These are phyloP conservation scores for Chrysanthemum seticuspe DNA, from an alignment of 129 eudicot species.

Conservation along the genomic window DNA sequence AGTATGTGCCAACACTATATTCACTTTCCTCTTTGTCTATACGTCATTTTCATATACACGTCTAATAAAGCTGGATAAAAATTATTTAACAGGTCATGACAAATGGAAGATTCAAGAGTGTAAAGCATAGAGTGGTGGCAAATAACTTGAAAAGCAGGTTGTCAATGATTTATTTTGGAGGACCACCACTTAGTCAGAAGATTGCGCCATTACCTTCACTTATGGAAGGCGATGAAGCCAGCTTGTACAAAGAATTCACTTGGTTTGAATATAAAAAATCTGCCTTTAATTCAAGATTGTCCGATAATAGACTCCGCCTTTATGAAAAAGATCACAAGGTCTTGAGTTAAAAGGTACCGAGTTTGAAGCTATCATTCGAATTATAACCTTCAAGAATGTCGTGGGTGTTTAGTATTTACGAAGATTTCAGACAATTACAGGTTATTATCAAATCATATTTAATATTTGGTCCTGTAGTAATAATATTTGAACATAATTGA, in stretches of 20 bases:
- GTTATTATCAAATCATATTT: too few relatives aligned
- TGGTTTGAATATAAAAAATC: conserved; percentile 85
- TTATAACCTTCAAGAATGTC: not conserved
- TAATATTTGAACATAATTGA: too few relatives aligned
- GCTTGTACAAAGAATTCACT: conserved; percentile 88
- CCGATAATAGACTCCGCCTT: conserved; percentile 57
- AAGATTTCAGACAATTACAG: too few relatives aligned
- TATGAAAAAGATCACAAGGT: conserved; percentile 44
- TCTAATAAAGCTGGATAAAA: not conserved
- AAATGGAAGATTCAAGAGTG: conserved; percentile 83
- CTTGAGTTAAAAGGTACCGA: conserved; percentile 15
- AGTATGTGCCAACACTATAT: too few relatives aligned
- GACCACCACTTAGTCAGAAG: conserved; percentile 80
- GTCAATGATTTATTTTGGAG: conserved; percentile 90
- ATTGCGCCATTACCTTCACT: conserved; percentile 81
- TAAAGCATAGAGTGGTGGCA: conserved; percentile 74
- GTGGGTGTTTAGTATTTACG: too few relatives aligned
- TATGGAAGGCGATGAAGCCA: conserved; percentile 57
- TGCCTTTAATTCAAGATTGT: conserved; percentile 59
- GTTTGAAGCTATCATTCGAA: not conserved
- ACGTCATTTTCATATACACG: too few relatives aligned
- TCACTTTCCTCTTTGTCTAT: too few relatives aligned
- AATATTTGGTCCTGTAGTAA: too few relatives aligned
- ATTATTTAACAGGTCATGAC: conserved; percentile 64
- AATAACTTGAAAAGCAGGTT: conserved; percentile 63